Conservation (phyloP, 2,329 filamentous ascomycete species). For the Ophiostoma australiae region DNA sequence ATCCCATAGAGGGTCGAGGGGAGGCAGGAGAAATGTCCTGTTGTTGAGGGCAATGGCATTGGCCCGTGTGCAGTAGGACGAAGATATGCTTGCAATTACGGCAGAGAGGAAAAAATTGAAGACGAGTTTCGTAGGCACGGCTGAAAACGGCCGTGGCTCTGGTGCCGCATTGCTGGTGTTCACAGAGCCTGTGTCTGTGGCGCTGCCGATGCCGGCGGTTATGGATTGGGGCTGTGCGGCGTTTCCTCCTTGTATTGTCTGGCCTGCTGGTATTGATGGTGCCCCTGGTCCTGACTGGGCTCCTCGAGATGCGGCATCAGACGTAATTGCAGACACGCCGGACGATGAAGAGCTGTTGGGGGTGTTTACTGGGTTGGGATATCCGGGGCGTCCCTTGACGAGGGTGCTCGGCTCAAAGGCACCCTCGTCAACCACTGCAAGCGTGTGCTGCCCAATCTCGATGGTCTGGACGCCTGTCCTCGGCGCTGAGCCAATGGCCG, state of each 20-base stretch:
- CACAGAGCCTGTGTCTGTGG: not conserved
- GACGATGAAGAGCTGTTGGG: slow-evolving; percentile 1
- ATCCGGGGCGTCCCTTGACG: slow-evolving; percentile 41
- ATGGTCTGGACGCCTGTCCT: slow-evolving; percentile 37
- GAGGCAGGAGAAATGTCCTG: slow-evolving; percentile 47
- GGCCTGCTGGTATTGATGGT: not conserved
- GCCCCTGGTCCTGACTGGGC: not conserved
- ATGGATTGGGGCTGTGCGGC: not conserved
- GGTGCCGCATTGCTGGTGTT: slow-evolving; percentile 5
- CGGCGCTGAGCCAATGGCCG: slow-evolving; percentile 28
- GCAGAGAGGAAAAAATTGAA: slow-evolving; percentile 53
- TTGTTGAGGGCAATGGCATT: slow-evolving; percentile 51
- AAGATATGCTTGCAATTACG: slow-evolving; percentile 47
- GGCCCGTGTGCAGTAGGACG: slow-evolving; percentile 45
- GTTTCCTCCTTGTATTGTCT: not conserved
- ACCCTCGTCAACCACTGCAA: slow-evolving; percentile 47
- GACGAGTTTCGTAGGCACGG: slow-evolving; percentile 41
- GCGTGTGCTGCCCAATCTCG: slow-evolving; percentile 42
- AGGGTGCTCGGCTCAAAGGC: slow-evolving; percentile 47
- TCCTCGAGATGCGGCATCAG: not conserved
- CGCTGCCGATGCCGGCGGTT: not conserved
- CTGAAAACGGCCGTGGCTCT: slow-evolving; percentile 35
- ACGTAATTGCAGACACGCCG: not conserved
- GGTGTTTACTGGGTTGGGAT: slow-evolving; percentile 41
- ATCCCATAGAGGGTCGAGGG: slow-evolving; percentile 31